phyloP scores from a whole-genome alignment of 1,284 basidiomycete genomes.

The Singerocomus inundabilis region DNA sequence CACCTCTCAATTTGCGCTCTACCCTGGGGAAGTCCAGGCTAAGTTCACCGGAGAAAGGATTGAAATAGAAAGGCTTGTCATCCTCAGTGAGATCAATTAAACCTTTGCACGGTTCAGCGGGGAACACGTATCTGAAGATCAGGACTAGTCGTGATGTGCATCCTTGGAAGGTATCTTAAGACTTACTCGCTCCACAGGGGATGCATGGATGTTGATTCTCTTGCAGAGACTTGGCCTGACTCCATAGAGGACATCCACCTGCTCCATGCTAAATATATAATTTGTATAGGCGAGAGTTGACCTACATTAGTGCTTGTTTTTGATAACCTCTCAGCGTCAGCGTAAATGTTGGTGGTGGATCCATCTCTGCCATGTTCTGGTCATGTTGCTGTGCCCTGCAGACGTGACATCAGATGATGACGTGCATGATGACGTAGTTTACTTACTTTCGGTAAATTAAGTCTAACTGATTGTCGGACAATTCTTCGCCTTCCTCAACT shows the following conservation, averaged over 20 bases:
- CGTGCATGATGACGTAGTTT: slow-evolving; percentile 1
- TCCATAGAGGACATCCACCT: slow-evolving; percentile 96
- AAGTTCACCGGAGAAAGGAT: slow-evolving; percentile 93
- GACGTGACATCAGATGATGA: slow-evolving; percentile 9
- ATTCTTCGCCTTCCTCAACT: slow-evolving; percentile 74
- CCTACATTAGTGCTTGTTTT: slow-evolving; percentile 84
- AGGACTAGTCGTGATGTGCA: neutral
- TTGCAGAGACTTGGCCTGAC: slow-evolving; percentile 64
- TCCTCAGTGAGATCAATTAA: slow-evolving; percentile 71
- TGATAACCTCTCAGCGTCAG: slow-evolving; percentile 87
- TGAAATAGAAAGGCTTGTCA: slow-evolving; percentile 80
- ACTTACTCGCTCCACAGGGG: slow-evolving; percentile 93
- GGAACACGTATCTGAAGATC: slow-evolving; percentile 61
- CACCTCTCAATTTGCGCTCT: slow-evolving; percentile 78
- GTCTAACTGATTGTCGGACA: slow-evolving; percentile 76
- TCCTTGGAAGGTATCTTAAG: slow-evolving; percentile 1
- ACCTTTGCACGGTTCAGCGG: slow-evolving; percentile 50
- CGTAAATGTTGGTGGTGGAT: slow-evolving; percentile 78
- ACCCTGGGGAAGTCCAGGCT: slow-evolving; percentile 85
- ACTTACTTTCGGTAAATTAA: slow-evolving; percentile 76
- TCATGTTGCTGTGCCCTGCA: slow-evolving; percentile 85
- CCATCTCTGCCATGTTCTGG: slow-evolving; percentile 73
- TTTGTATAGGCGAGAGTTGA: neutral
- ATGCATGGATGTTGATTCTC: slow-evolving; percentile 79
- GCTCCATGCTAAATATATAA: neutral